Conservation (phyloP, 1,284 basidiomycete species). For the Cryptococcus jaspeensis region DNA sequence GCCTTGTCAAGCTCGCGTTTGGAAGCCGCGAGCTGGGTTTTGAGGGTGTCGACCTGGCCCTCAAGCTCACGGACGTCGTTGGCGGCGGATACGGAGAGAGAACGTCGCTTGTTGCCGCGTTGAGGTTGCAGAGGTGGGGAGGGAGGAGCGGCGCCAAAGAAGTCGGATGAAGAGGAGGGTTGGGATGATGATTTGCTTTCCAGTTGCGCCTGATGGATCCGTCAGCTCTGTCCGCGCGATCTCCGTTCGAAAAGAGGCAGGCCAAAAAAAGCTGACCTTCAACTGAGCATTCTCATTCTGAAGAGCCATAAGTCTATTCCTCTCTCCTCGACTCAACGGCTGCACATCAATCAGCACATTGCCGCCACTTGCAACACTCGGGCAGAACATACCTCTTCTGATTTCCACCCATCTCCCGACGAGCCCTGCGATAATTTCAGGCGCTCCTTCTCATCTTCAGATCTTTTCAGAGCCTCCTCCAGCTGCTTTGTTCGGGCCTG, state of each 20-base stretch:
- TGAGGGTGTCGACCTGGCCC: conserved; percentile 27
- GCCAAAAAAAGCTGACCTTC: conserved; percentile 18
- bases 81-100: conserved; percentile 25
- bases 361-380: background rate
- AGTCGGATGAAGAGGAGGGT: background rate
- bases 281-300: conserved; percentile 36
- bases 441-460: conserved; percentile 30
- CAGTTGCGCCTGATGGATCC: background rate
- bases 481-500: conserved; percentile 29
- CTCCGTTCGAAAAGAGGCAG: background rate
- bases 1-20: conserved; percentile 41
- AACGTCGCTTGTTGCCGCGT: background rate
- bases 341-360: conserved; percentile 2
- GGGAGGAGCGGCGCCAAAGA: background rate
- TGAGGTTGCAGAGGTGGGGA: background rate
- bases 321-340: conserved; percentile 16
- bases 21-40: conserved; percentile 31
- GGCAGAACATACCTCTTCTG: conserved; percentile 16
- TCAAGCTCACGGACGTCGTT: conserved; percentile 30
- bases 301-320: conserved; percentile 21
- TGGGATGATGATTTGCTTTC: background rate
- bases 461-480: conserved; percentile 26
- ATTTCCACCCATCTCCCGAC: conserved; percentile 10
- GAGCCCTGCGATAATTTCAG: conserved; percentile 11
- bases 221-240: background rate